Evolutionary conservation across 108 stramenopile genomes (phyloP).

Genomic region (Conticribra weissflogii): DNA sequence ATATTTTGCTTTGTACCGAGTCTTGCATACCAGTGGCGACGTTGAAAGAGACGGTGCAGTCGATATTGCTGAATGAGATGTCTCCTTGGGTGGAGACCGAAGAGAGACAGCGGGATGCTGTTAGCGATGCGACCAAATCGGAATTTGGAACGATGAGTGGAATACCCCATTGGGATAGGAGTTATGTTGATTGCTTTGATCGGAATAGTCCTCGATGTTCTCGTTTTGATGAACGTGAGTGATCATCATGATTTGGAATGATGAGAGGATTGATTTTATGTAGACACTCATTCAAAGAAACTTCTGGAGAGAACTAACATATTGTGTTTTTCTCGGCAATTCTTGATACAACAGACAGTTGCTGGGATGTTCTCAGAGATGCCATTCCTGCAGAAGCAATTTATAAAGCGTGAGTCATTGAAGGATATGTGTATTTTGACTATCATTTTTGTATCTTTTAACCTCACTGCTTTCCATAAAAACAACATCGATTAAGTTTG

Average conservation of each 20-base stretch:
- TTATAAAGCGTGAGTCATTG: slow-evolving; percentile 47
- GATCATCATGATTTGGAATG: not conserved
- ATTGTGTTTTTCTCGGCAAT: not conserved
- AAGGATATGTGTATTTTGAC: not conserved
- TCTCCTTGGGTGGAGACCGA: slow-evolving; percentile 29
- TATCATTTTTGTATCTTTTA: not conserved
- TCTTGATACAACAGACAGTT: slow-evolving; percentile 33
- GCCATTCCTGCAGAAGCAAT: slow-evolving; percentile 43
- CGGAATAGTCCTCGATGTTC: slow-evolving; percentile 43
- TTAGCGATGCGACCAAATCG: not conserved
- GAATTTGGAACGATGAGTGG: not conserved
- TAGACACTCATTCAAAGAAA: too few relatives aligned
- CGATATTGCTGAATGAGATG: slow-evolving; percentile 33
- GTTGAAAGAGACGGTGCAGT: slow-evolving; percentile 29
- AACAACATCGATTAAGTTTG: slow-evolving; percentile 16
- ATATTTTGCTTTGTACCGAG: slow-evolving; percentile 57
- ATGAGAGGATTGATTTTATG: too few relatives aligned
- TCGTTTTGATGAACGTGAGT: slow-evolving; percentile 61
- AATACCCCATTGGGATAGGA: slow-evolving; percentile 34
- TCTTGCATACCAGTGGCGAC: slow-evolving; percentile 55
- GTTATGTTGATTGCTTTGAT: slow-evolving; percentile 49
- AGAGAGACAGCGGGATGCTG: not conserved
- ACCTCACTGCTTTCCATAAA: not conserved
- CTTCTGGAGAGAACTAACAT: too few relatives aligned
- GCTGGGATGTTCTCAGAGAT: slow-evolving; percentile 43